Conservation (phyloP, 2,329 filamentous ascomycete species). For the Cladophialophora psammophila region DNA sequence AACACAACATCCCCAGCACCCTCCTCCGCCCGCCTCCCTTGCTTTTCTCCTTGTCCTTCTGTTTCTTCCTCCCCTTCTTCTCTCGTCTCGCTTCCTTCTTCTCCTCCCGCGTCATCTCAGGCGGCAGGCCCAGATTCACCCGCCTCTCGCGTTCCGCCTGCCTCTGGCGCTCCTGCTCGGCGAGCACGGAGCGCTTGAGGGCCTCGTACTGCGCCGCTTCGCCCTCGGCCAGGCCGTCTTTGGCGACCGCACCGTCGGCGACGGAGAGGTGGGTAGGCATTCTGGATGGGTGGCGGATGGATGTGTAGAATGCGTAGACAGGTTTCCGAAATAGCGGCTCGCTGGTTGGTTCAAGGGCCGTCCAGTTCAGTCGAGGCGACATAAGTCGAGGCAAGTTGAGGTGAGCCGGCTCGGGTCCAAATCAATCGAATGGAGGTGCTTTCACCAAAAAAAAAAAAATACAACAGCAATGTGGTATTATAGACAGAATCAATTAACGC, state of each 20-base stretch:
- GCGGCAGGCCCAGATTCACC: slow-evolving; percentile 16
- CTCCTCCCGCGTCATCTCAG: slow-evolving; percentile 17
- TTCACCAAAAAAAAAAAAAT: too few species aligned
- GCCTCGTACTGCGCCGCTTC: slow-evolving; percentile 26
- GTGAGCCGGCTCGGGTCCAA: too few species aligned
- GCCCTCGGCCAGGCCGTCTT: slow-evolving; percentile 20
- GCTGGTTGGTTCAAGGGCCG: too few species aligned
- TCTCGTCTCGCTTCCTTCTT: slow-evolving; percentile 3
- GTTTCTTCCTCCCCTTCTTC: slow-evolving; percentile 6
- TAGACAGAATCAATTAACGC: too few species aligned
- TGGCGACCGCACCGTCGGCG: slow-evolving; percentile 21
- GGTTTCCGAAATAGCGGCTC: too few species aligned
- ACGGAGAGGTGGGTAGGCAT: slow-evolving; percentile 20
- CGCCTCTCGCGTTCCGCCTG: slow-evolving; percentile 24
- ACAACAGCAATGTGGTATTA: too few species aligned
- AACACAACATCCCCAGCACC: slow-evolving; percentile 14
- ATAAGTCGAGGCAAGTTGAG: too few species aligned
- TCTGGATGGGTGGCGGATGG: background rate
- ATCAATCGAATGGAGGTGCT: too few species aligned
- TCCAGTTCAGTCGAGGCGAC: too few species aligned
- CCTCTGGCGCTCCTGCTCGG: slow-evolving; percentile 14
- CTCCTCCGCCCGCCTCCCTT: background rate
- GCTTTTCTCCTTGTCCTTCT: background rate
- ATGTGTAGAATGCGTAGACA: background rate
- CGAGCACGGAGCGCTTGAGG: slow-evolving; percentile 22